Conservation (phyloP, 352 stramenopile species). For the Phytophthora constricta region DNA sequence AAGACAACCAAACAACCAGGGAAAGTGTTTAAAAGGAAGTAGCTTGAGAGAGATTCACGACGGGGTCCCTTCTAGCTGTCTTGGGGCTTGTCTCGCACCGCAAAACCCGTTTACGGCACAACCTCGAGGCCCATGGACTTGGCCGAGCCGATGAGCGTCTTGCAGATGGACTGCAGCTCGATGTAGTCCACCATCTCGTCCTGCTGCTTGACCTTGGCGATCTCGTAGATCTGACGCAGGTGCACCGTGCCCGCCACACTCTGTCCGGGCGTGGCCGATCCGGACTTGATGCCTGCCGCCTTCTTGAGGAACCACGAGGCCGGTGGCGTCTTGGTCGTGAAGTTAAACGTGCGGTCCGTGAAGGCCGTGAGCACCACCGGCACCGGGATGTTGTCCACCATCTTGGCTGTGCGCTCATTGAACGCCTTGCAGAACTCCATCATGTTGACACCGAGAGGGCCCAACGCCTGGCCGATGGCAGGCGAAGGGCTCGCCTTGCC, state of each 20-base stretch:
- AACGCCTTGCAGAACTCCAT: constrained; percentile 99
- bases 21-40: too few species aligned
- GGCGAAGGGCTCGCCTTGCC: constrained; percentile 88
- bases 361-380: constrained; percentile 94
- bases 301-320: constrained; percentile 95
- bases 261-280: constrained; percentile 78
- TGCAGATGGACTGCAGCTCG: constrained; percentile 91
- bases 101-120: constrained; percentile 47
- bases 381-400: constrained; percentile 93
- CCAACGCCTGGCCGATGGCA: constrained; percentile 92
- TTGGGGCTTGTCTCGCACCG: not conserved
- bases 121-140: constrained; percentile 93
- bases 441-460: constrained; percentile 99
- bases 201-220: constrained; percentile 97
- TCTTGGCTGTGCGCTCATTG: constrained; percentile 95
- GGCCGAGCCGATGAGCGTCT: constrained; percentile 93
- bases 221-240: constrained; percentile 97
- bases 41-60: too few species aligned
- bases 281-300: constrained; percentile 86
- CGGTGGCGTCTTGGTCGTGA: constrained; percentile 95
- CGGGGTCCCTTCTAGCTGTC: too few species aligned
- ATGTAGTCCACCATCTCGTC: constrained; percentile 95
- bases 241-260: constrained; percentile 86
- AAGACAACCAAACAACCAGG: too few species aligned
- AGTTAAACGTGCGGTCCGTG: constrained; percentile 96